Percentiles rank a stretch among this genome's conserved stretches.
Conservation (phyloP, 2,329 filamentous ascomycete genomes). For the Gnomoniopsis sp. region DNA sequence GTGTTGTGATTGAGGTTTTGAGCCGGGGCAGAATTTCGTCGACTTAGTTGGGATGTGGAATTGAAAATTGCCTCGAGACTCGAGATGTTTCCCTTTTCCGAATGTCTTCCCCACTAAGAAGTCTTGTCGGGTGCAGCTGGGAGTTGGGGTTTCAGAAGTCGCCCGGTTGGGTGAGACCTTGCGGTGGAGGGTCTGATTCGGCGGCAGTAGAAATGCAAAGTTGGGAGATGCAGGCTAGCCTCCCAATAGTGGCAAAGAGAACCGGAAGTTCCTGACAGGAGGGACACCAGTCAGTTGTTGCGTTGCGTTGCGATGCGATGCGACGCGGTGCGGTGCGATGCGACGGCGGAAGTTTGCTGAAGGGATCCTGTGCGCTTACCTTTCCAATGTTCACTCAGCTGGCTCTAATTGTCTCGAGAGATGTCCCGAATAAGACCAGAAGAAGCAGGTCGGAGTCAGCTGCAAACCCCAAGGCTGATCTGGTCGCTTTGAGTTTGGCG, state of each 20-base stretch:
- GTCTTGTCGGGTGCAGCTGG: constrained; percentile 6
- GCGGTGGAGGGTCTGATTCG: constrained; percentile 16
- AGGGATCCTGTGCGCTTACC: constrained; percentile 6
- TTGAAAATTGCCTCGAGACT: constrained; percentile 7
- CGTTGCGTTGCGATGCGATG: not conserved
- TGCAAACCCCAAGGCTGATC: constrained; percentile 5
- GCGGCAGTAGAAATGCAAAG: constrained; percentile 1
- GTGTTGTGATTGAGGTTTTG: no score
- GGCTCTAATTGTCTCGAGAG: not conserved
- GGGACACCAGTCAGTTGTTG: not conserved
- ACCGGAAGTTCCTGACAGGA: not conserved
- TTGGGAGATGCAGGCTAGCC: constrained; percentile 10
- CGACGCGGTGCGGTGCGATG: not conserved
- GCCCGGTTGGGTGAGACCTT: constrained; percentile 17
- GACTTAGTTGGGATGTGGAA: not conserved
- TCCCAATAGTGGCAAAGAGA: constrained; percentile 1
- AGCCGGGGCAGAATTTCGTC: no score
- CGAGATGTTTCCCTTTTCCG: constrained; percentile 11
- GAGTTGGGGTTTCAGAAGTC: constrained; percentile 13
- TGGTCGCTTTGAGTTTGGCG: not conserved
- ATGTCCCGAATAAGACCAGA: not conserved
- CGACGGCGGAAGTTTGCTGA: constrained; percentile 2
- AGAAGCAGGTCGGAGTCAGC: not conserved
- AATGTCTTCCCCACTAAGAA: not conserved
- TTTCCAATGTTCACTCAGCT: not conserved